Evolutionary conservation across 176 grass and related monocot species (phyloP).

Genomic region (Guadua angustifolia): DNA sequence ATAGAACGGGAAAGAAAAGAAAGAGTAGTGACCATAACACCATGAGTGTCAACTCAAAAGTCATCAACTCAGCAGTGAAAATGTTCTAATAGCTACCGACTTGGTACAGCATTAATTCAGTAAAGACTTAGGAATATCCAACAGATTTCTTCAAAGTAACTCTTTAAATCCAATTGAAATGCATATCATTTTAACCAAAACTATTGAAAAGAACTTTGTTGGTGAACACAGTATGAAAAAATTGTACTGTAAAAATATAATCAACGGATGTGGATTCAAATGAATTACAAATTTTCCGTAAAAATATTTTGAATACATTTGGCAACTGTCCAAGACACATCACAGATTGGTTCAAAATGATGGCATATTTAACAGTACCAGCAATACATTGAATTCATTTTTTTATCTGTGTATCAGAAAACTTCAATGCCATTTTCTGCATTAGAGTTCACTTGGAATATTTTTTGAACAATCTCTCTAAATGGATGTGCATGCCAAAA

Average conservation of each 20-base stretch:
- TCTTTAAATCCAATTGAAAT: neutral
- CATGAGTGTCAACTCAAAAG: neutral
- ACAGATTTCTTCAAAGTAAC: neutral
- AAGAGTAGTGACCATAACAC: neutral
- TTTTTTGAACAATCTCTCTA: neutral
- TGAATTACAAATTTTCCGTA: neutral
- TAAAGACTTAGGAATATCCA: neutral
- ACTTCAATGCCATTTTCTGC: neutral
- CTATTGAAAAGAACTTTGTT: neutral
- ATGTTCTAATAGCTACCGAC: neutral
- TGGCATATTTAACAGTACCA: neutral
- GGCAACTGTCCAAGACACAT: neutral
- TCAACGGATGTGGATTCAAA: neutral
- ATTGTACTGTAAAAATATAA: neutral
- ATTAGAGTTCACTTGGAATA: neutral
- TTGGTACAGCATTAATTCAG: neutral
- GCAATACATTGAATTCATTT: neutral
- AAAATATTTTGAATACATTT: neutral
- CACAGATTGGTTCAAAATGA: neutral
- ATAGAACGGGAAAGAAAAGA: constrained; percentile 14
- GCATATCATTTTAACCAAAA: neutral
- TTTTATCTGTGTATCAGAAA: neutral
- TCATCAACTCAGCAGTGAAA: neutral
- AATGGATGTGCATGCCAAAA: neutral
- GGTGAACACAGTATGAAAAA: neutral